Evolutionary conservation across 148 eudicot species (phyloP), one percentile per base, ranked within the genome.

Genomic region (Linanthus parryae): DNA sequence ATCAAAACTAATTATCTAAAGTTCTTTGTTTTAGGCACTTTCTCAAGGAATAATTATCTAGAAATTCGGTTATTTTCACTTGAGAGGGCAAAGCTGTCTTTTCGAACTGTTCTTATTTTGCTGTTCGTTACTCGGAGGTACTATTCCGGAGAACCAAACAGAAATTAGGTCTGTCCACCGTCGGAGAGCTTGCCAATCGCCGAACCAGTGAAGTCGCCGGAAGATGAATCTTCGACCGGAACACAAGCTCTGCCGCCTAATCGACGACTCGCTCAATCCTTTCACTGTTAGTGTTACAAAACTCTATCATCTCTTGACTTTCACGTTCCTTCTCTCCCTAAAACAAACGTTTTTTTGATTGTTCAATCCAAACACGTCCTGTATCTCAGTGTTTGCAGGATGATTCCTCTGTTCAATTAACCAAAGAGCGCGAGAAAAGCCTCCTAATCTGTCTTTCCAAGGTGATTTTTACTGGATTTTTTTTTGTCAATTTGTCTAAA

Each of bases 201-300:
- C n/a, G n/a, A n/a, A n/a, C n/a, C n/a, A n/a, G n/a, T n/a, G n/a
- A n/a, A n/a, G 4, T 52, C 58, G 30, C 59, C 68, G 52, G 82
- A 29, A 59, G 54, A 68, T 66, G 70, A 22, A 17, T 18, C 36
- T 39, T 39, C 51, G 35, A 42, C 50, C 59, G 41, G 51, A 54
- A 21, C 36, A 62, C 60, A 26, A 71, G 27, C 84, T 85, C 50
- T 64, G 78, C 80, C 44, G 56, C 23, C 52, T 79, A 2, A 27
- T 84, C 58, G 64, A 65, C 47, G 66, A 67, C 1, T 63, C 69
- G 33, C 74, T 79, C 54, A 54, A 17, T 47, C 74, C 60, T 5
- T 71, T 49, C 58, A 36, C 56, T 13, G 88, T 78, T 42, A 47
- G 13, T 4, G 29, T 44, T 8, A 12, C 6, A 1, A 21, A 24